phyloP scores from a whole-genome alignment of 2,329 filamentous ascomycete genomes.

The Laburnicola sp. region DNA sequence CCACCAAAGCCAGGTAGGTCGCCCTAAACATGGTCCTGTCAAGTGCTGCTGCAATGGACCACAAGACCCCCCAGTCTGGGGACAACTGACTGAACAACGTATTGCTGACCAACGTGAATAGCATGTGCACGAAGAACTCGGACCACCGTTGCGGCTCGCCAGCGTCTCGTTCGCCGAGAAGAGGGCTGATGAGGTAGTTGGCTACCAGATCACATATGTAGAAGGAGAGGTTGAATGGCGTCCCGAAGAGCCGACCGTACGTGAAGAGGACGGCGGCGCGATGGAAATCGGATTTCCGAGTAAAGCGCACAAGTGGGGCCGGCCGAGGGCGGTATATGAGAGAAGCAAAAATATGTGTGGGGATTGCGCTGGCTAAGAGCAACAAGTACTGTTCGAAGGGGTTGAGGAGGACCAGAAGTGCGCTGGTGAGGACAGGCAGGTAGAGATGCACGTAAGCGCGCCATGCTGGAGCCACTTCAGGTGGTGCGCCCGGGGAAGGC shows the following conservation, averaged over 20 bases:
- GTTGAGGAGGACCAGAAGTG: constrained; percentile 9
- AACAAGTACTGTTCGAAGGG: constrained; percentile 1
- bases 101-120: constrained; percentile 11
- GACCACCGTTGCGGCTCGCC: constrained; percentile 16
- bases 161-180: constrained; percentile 17
- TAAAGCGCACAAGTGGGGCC: constrained; percentile 20
- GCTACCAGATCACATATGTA: constrained; percentile 15
- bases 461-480: constrained; percentile 1
- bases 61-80: constrained; percentile 4
- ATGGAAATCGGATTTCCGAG: constrained; percentile 16
- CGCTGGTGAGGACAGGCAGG: constrained; percentile 17
- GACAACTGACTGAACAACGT: constrained; percentile 9
- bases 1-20: constrained; percentile 24
- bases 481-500: background rate
- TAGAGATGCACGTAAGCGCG: constrained; percentile 21
- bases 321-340: constrained; percentile 14
- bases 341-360: constrained; percentile 19
- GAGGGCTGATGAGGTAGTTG: constrained; percentile 9
- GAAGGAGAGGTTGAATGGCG: constrained; percentile 13
- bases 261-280: constrained; percentile 21
- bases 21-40: constrained; percentile 17
- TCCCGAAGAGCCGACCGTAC: constrained; percentile 19
- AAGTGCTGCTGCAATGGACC: background rate
- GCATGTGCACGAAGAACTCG: constrained; percentile 16
- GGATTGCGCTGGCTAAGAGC: constrained; percentile 14